Percentiles rank a stretch among this genome's conserved stretches.
Evolutionary conservation across 192 early-diverging fungal genomes (phyloP).

Genomic region (Entomortierella beljakovae): DNA sequence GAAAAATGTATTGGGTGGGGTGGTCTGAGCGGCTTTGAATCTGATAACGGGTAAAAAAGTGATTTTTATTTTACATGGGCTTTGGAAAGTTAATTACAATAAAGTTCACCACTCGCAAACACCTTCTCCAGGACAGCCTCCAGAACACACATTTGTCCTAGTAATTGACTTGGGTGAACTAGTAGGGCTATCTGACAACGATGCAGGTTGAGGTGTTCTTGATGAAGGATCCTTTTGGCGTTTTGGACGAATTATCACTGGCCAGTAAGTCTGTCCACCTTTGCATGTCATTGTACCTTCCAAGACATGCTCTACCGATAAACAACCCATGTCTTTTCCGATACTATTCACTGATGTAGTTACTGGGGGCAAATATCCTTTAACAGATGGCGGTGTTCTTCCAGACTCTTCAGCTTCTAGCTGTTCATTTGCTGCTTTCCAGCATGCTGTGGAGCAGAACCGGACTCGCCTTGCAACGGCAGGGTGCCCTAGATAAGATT

Average conservation of each 20-base stretch:
- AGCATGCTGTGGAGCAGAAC: constrained; percentile 61
- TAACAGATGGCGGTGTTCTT: background rate
- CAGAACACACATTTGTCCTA: constrained; percentile 29
- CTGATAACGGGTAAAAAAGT: no score
- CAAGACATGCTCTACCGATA: background rate
- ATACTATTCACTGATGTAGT: background rate
- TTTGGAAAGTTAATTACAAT: background rate
- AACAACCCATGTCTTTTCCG: background rate
- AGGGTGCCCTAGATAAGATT: constrained; percentile 63
- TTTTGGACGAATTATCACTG: constrained; percentile 21
- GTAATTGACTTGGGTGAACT: constrained; percentile 12
- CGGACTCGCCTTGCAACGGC: constrained; percentile 63
- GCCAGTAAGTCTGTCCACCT: constrained; percentile 51
- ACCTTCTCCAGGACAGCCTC: constrained; percentile 35
- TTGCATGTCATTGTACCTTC: constrained; percentile 36
- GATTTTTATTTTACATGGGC: no score
- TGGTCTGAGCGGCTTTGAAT: no score
- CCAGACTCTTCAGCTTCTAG: constrained; percentile 37
- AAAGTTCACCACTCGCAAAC: constrained; percentile 40
- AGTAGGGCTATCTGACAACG: background rate
- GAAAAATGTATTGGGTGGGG: no score
- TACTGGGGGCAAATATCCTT: constrained; percentile 33
- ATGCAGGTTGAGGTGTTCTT: background rate
- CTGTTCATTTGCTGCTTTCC: constrained; percentile 43
- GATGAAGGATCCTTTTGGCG: background rate